phyloP scores from a whole-genome alignment of 2,329 filamentous ascomycete genomes.

The Nectriaceae sp. region DNA sequence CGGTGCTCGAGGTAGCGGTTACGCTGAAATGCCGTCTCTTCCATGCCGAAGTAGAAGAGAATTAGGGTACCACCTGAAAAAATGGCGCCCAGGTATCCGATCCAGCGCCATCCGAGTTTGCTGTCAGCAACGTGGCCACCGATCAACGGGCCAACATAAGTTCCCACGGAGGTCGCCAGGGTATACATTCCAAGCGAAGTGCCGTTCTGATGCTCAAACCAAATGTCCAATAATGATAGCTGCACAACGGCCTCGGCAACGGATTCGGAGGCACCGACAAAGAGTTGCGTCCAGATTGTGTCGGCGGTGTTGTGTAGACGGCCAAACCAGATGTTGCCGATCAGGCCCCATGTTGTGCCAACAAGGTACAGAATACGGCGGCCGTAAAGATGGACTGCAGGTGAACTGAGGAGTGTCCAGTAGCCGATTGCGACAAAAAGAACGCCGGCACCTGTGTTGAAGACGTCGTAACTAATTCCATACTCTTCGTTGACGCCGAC shows the following conservation, averaged over 20 bases:
- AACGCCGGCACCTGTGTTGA: constrained; percentile 59
- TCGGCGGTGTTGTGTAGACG: constrained; percentile 43
- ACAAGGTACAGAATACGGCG: constrained; percentile 56
- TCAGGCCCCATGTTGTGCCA: constrained; percentile 49
- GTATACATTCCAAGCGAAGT: constrained; percentile 57
- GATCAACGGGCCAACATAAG: constrained; percentile 55
- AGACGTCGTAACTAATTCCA: constrained; percentile 51
- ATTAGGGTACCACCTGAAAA: constrained; percentile 49
- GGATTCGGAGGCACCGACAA: constrained; percentile 58
- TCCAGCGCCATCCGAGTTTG: constrained; percentile 55
- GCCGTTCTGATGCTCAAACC: constrained; percentile 59
- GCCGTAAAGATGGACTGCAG: constrained; percentile 56
- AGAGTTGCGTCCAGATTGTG: constrained; percentile 57
- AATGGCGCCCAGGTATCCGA: constrained; percentile 52
- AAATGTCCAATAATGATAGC: constrained; percentile 58
- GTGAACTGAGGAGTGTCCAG: constrained; percentile 54
- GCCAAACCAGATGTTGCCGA: constrained; percentile 57
- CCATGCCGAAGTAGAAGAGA: constrained; percentile 52
- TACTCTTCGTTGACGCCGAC: constrained; percentile 51
- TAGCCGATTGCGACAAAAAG: constrained; percentile 58
- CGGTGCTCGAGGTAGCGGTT: constrained; percentile 36
- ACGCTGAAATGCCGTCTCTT: constrained; percentile 54
- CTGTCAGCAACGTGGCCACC: constrained; percentile 51
- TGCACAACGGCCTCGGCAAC: constrained; percentile 59
- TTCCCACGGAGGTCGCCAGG: constrained; percentile 56